phyloP scores from a whole-genome alignment of 306 rosid genomes.

The Benincasa hispida region DNA sequence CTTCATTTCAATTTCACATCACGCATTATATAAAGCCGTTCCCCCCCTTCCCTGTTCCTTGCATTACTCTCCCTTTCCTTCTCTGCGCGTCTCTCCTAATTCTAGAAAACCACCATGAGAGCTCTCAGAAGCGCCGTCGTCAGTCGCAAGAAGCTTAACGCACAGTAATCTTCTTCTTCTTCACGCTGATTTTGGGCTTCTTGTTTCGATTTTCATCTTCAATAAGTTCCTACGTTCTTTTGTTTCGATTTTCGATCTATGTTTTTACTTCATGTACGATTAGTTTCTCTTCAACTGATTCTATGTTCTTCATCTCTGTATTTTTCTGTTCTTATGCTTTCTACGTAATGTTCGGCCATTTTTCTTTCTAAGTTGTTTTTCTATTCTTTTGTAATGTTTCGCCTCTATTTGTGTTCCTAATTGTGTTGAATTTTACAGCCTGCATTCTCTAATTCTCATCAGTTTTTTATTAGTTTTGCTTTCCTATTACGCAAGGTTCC shows the following conservation, averaged over 20 bases:
- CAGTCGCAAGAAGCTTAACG: slow-evolving; percentile 16
- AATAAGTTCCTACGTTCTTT: neutral
- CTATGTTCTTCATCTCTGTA: neutral
- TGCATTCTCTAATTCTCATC: neutral
- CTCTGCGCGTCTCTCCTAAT: neutral
- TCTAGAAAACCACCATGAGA: slow-evolving; percentile 11
- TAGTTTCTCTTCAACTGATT: neutral
- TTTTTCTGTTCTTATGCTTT: neutral
- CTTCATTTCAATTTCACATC: neutral
- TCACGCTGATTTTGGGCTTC: neutral
- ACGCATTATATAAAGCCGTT: neutral
- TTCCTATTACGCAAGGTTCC: neutral
- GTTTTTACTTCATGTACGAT: neutral
- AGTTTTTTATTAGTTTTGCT: neutral
- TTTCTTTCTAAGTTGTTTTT: neutral
- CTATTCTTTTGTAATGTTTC: neutral
- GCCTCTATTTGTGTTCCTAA: neutral
- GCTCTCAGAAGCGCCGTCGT: slow-evolving; percentile 6
- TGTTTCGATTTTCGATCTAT: neutral
- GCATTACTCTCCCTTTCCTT: neutral
- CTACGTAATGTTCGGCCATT: neutral
- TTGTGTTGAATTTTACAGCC: neutral
- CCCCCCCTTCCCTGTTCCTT: neutral
- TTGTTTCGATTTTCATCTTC: neutral
- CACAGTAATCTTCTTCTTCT: slow-evolving; percentile 12